Conservation (phyloP, 305 asterid species). For the Petunia hybrid region DNA sequence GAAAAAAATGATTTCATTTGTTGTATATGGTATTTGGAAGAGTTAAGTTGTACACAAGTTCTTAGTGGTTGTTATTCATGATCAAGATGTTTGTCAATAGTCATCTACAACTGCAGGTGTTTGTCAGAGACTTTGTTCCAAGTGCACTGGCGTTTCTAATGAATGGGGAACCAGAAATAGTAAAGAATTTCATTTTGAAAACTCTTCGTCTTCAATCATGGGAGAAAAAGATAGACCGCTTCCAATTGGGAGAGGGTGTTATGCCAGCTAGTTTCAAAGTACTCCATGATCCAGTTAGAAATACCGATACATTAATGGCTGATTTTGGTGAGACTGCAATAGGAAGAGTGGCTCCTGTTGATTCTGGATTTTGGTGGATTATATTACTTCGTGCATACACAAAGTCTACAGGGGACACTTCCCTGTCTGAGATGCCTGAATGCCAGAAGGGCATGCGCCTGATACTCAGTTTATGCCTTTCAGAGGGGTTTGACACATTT, state of each 20-base stretch:
- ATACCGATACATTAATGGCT: slow-evolving; percentile 73
- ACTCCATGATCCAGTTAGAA: slow-evolving; percentile 69
- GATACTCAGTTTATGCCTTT: slow-evolving; percentile 81
- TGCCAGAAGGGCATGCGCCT: slow-evolving; percentile 88
- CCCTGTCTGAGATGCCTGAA: slow-evolving; percentile 83
- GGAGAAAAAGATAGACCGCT: slow-evolving; percentile 84
- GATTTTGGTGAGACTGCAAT: slow-evolving; percentile 94
- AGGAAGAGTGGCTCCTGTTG: slow-evolving; percentile 93
- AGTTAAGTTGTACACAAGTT: neutral
- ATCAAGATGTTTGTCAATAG: slow-evolving; percentile 27
- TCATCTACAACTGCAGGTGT: slow-evolving; percentile 57
- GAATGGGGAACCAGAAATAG: slow-evolving; percentile 85
- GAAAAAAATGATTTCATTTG: neutral
- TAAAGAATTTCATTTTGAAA: slow-evolving; percentile 70
- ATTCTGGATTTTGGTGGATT: slow-evolving; percentile 96
- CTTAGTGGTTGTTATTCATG: slow-evolving; percentile 5
- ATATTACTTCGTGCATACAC: slow-evolving; percentile 85
- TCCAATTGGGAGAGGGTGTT: slow-evolving; percentile 86
- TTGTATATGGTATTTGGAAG: slow-evolving; percentile 16
- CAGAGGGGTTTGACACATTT: slow-evolving; percentile 88
- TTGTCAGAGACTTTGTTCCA: slow-evolving; percentile 87
- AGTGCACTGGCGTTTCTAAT: slow-evolving; percentile 85
- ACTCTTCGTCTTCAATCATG: slow-evolving; percentile 89
- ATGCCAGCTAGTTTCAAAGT: slow-evolving; percentile 96
- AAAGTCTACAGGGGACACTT: slow-evolving; percentile 78